Conservation (phyloP, 2,329 filamentous ascomycete species). For the Exophiala mesophila region DNA sequence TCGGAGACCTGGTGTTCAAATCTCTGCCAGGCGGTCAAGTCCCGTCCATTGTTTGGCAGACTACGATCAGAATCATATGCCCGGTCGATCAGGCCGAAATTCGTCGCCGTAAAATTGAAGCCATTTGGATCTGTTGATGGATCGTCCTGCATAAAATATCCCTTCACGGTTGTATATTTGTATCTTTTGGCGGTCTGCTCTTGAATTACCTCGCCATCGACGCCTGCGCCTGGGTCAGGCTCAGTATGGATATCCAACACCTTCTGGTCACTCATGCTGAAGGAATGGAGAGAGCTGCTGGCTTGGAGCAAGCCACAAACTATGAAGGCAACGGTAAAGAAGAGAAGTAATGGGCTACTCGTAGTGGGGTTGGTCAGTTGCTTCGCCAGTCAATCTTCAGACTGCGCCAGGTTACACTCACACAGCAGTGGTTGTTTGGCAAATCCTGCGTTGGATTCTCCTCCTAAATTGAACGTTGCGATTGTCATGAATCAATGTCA, state of each 20-base stretch:
- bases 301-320: constrained; percentile 41
- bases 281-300: constrained; percentile 8
- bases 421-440: constrained; percentile 18
- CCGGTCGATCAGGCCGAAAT: constrained; percentile 48
- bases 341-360: constrained; percentile 37
- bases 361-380: background rate
- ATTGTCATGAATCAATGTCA: too few species aligned
- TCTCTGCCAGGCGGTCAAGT: constrained; percentile 53
- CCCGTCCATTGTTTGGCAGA: constrained; percentile 19
- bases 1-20: constrained; percentile 46
- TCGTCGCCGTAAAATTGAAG: constrained; percentile 41
- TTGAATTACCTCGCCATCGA: background rate
- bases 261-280: constrained; percentile 9
- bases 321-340: constrained; percentile 66
- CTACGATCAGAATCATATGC: constrained; percentile 38
- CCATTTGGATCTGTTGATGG: constrained; percentile 39
- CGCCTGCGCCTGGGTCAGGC: constrained; percentile 4
- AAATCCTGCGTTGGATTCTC: constrained; percentile 12
- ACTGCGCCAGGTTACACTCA: constrained; percentile 7
- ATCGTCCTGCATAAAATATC: constrained; percentile 42
- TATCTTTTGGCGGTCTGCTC: constrained; percentile 4
- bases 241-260: constrained; percentile 17
- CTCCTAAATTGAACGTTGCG: constrained; percentile 19
- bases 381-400: background rate
- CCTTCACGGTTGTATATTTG: constrained; percentile 17